These are phyloP conservation scores for Chaetomium olivaceum DNA, from an alignment of 2,329 filamentous ascomycete species.

Conservation along the genomic window DNA sequence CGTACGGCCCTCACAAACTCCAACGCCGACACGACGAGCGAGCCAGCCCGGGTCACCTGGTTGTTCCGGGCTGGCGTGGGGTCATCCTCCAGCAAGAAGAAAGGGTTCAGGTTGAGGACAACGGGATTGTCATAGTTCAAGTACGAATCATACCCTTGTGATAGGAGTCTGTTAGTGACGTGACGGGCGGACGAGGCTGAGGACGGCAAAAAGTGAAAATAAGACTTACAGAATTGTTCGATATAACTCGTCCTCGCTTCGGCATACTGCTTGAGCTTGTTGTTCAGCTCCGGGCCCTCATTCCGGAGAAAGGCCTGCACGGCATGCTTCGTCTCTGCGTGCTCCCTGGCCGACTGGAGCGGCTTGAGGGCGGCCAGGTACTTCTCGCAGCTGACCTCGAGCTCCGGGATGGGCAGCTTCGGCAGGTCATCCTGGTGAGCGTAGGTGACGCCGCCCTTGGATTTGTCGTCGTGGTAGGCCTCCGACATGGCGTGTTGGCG, in stretches of 20 bases:
- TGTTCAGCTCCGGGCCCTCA: constrained; percentile 83
- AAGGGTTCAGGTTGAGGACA: constrained; percentile 94
- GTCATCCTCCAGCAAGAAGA: constrained; percentile 96
- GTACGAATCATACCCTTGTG: constrained; percentile 95
- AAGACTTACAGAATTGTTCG: constrained; percentile 88
- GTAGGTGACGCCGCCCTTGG: constrained; percentile 78
- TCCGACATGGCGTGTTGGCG: constrained; percentile 46
- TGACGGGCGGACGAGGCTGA: background rate
- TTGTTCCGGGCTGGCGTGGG: constrained; percentile 95
- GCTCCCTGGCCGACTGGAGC: constrained; percentile 77
- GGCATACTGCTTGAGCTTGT: constrained; percentile 87
- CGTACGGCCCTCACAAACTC: constrained; percentile 92
- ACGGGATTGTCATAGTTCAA: constrained; percentile 97
- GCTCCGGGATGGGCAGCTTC: constrained; percentile 88
- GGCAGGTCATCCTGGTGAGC: constrained; percentile 84
- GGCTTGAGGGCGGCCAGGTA: constrained; percentile 80
- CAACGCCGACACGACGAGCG: constrained; percentile 83
- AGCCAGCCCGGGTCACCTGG: constrained; percentile 91
- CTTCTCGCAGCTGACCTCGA: constrained; percentile 74
- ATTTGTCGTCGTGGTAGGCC: constrained; percentile 49
- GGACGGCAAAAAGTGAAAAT: too few relatives aligned
- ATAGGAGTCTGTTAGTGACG: constrained; percentile 30
- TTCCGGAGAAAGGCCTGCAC: constrained; percentile 78
- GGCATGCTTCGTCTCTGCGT: constrained; percentile 76
- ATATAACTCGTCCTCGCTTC: constrained; percentile 93